A percentile compares a stretch with the other conserved stretches of the same genome.
These are phyloP conservation scores for Nectriaceae sp. DNA, from an alignment of 2,329 filamentous ascomycete species.

Conservation along the genomic window DNA sequence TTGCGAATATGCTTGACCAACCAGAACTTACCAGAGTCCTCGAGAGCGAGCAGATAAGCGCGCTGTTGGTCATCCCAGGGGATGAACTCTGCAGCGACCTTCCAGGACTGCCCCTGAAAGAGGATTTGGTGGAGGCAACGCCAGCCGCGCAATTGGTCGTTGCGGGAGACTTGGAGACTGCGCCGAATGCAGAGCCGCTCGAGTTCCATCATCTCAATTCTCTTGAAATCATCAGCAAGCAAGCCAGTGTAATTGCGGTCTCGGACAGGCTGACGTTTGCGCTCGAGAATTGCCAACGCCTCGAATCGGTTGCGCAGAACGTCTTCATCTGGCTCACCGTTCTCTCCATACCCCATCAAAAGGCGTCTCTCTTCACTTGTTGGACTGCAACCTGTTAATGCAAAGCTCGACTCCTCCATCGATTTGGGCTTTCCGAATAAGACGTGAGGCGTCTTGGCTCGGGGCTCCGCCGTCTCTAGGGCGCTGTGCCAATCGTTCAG, in stretches of 20 bases:
- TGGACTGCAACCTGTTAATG: no score
- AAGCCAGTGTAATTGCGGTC: conserved; percentile 1
- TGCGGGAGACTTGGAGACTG: no score
- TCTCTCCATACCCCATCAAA: no score
- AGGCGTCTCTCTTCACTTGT: no score
- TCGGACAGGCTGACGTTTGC: neutral
- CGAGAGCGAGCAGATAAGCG: conserved; percentile 11
- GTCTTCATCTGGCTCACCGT: neutral
- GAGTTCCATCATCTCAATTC: neutral
- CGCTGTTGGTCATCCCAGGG: conserved; percentile 8
- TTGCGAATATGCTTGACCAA: neutral
- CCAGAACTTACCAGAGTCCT: neutral
- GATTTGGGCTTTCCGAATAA: no score
- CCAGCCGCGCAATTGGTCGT: conserved; percentile 11
- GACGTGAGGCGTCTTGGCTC: no score
- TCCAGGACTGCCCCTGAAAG: neutral
- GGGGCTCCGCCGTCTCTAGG: no score
- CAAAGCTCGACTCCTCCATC: no score
- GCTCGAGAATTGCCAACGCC: conserved; percentile 6
- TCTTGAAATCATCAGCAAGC: neutral
- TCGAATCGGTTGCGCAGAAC: neutral
- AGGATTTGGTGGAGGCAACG: conserved; percentile 13
- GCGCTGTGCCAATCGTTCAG: no score
- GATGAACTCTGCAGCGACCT: conserved; percentile 1
- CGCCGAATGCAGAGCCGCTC: no score